phyloP scores from a whole-genome alignment of 805 yeast genomes.

The Cyberlindnera lachancei region DNA sequence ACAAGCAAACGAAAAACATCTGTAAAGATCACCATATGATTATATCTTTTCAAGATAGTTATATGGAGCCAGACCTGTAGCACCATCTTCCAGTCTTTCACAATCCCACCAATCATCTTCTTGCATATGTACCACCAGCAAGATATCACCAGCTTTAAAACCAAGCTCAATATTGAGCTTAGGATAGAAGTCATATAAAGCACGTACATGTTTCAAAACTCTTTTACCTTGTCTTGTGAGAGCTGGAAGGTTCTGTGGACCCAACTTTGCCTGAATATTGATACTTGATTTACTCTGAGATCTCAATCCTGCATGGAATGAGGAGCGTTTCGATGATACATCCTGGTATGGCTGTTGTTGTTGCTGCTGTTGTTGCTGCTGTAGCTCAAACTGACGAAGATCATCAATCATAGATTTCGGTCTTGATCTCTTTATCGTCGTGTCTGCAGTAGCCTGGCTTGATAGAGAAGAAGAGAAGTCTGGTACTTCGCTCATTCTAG shows the following conservation, averaged over 20 bases:
- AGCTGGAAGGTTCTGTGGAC: slow-evolving; percentile 34
- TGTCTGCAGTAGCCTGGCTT: slow-evolving; percentile 15
- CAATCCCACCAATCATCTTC: slow-evolving; percentile 76
- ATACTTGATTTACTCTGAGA: slow-evolving; percentile 19
- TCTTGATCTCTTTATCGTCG: slow-evolving; percentile 11
- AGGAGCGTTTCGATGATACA: slow-evolving; percentile 13
- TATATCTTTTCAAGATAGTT: slow-evolving; percentile 34
- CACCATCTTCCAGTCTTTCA: slow-evolving; percentile 37
- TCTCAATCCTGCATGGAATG: slow-evolving; percentile 22
- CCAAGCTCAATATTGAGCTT: slow-evolving; percentile 53
- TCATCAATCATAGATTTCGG: slow-evolving; percentile 23
- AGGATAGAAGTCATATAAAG: slow-evolving; percentile 52
- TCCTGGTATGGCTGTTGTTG: not conserved
- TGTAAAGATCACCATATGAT: too few relatives aligned
- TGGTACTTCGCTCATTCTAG: slow-evolving; percentile 9
- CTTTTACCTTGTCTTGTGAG: slow-evolving; percentile 45
- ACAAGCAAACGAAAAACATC: too few relatives aligned
- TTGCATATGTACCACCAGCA: slow-evolving; percentile 47
- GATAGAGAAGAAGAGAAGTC: slow-evolving; percentile 14
- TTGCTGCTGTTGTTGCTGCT: slow-evolving; percentile 6
- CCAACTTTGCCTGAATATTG: slow-evolving; percentile 19
- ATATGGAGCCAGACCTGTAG: slow-evolving; percentile 54
- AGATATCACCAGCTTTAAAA: slow-evolving; percentile 49
- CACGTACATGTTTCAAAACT: slow-evolving; percentile 44
- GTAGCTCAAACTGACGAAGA: slow-evolving; percentile 4